Evolutionary conservation across 1,284 basidiomycete genomes (phyloP).

Genomic region (Pascua guehoae): DNA sequence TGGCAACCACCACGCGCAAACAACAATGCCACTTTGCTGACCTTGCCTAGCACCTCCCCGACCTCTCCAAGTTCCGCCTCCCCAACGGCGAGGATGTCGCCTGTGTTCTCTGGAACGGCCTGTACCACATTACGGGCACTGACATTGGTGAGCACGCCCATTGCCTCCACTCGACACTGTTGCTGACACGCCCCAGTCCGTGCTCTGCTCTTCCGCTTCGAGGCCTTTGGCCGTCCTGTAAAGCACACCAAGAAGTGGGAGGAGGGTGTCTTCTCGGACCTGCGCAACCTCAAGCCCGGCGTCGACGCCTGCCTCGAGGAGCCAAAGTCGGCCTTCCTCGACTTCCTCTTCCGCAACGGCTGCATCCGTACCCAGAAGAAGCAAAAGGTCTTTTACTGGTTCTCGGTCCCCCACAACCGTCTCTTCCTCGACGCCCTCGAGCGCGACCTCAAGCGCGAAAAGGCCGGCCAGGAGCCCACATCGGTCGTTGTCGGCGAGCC

Average conservation of each 20-base stretch:
- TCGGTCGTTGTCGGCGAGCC: constrained; percentile 74
- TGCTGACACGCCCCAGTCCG: constrained; percentile 55
- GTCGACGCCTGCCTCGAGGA: constrained; percentile 85
- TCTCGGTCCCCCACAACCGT: constrained; percentile 86
- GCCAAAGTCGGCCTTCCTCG: constrained; percentile 75
- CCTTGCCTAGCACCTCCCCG: constrained; percentile 54
- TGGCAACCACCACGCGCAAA: constrained; percentile 14
- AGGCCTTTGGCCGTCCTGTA: constrained; percentile 64
- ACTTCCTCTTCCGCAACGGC: constrained; percentile 87
- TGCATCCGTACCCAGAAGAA: constrained; percentile 95
- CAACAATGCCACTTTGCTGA: constrained; percentile 9
- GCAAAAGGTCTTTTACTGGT: constrained; percentile 84
- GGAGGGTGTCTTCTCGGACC: constrained; percentile 86
- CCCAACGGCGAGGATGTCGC: constrained; percentile 81
- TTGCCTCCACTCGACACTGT: background rate
- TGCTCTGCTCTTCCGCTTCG: constrained; percentile 81
- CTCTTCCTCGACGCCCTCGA: constrained; percentile 90
- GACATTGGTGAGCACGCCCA: constrained; percentile 48
- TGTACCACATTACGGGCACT: constrained; percentile 88
- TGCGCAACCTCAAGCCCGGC: constrained; percentile 85
- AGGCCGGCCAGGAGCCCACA: constrained; percentile 77
- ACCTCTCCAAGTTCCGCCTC: constrained; percentile 74
- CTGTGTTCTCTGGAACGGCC: constrained; percentile 82
- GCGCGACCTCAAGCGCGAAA: constrained; percentile 86
- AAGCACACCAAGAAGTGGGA: constrained; percentile 54